These are phyloP conservation scores for Citrus sinensis DNA, from an alignment of 345 rosid species.

Conservation along the genomic window DVS_A1.0 CM039165.1:4690001-4690500, in stretches of 20 bases:
- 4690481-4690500: conserved; percentile 35
- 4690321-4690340: background rate
- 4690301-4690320: background rate
- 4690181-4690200: background rate
- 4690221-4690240: background rate
- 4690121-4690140: background rate
- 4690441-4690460: conserved; percentile 61
- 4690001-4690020: background rate
- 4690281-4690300: background rate
- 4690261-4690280: background rate
- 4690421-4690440: conserved; percentile 55
- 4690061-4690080: conserved; percentile 6
- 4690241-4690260: background rate
- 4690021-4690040: background rate
- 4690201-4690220: background rate
- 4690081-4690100: conserved; percentile 16
- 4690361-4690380: conserved; percentile 70
- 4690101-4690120: conserved; percentile 13
- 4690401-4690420: conserved; percentile 59
- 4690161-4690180: background rate
- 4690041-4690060: background rate
- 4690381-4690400: conserved; percentile 74
- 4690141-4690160: conserved; percentile 5
- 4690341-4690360: conserved; percentile 72
- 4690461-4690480: conserved; percentile 59